Evolutionary conservation across 768 basidiomycete species (phyloP).

Genomic region (Russula emetica): DNA sequence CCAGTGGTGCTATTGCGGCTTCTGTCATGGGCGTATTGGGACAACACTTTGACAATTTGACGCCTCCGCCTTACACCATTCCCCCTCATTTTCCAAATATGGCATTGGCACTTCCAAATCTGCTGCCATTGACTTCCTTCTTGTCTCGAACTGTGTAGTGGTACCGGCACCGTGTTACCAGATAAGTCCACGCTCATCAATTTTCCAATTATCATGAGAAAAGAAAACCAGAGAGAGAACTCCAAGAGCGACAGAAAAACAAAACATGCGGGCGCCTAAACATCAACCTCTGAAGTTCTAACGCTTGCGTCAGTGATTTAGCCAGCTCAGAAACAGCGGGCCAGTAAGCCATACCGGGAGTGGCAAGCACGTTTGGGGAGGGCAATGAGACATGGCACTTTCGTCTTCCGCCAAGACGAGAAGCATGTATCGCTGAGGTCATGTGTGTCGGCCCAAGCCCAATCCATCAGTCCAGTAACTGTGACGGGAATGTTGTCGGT

Average conservation of each 20-base stretch:
- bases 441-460: not conserved
- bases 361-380: slow-evolving; percentile 1
- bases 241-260: not conserved
- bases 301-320: too few relatives aligned
- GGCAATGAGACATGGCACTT: not conserved
- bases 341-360: not conserved
- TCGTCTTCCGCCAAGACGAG: slow-evolving; percentile 14
- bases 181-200: not conserved
- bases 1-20: not conserved
- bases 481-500: too few relatives aligned
- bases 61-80: not conserved
- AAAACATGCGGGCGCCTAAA: not conserved
- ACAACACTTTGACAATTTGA: not conserved
- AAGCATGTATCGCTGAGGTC: too few relatives aligned
- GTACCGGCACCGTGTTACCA: not conserved
- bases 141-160: not conserved
- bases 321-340: slow-evolving; percentile 15
- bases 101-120: not conserved
- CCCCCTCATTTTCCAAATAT: too few relatives aligned
- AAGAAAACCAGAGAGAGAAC: too few relatives aligned
- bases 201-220: not conserved
- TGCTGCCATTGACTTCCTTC: not conserved
- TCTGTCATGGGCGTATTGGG: not conserved
- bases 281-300: not conserved
- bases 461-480: too few relatives aligned